phyloP scores from a whole-genome alignment of 306 rosid genomes.

The Ziziphus jujuba region DNA sequence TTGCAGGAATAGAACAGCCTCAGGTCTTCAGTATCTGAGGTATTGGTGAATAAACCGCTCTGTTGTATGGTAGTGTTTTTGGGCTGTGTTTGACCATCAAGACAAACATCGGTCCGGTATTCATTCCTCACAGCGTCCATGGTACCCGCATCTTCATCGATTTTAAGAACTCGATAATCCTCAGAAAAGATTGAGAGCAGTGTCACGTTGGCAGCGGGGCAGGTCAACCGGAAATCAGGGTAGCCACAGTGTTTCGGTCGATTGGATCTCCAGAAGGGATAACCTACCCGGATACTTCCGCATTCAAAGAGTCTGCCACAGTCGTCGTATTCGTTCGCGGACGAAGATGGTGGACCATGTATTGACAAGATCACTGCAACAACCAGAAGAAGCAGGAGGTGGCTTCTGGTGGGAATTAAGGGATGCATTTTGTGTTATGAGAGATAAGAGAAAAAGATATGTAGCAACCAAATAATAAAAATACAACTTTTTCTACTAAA shows the following conservation, averaged over 20 bases:
- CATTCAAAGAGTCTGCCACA: constrained; percentile 13
- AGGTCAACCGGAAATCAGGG: constrained; percentile 13
- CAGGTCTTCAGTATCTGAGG: constrained; percentile 11
- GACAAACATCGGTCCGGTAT: constrained; percentile 10
- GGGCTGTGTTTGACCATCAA: not conserved
- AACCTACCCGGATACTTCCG: not conserved
- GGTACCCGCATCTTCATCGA: not conserved
- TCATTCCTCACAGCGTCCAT: not conserved
- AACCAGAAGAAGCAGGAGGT: not conserved
- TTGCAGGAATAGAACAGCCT: constrained; percentile 45
- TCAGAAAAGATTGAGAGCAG: not conserved
- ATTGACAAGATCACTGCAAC: not conserved
- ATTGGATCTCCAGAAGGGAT: constrained; percentile 16
- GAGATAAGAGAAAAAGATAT: too few relatives aligned
- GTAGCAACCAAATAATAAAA: too few relatives aligned
- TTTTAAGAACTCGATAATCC: not conserved
- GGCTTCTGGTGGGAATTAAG: not conserved
- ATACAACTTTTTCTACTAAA: too few relatives aligned
- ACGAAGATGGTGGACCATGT: not conserved
- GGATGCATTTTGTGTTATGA: too few relatives aligned
- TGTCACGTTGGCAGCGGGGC: not conserved
- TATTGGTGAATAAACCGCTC: not conserved
- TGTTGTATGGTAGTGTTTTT: not conserved
- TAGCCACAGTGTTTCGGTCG: constrained; percentile 10
- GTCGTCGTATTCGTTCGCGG: not conserved